Evolutionary conservation across 2,329 filamentous ascomycete species (phyloP), one percentile per base, ranked within the genome.

Genomic region (Elsinoe arachidis): DNA sequence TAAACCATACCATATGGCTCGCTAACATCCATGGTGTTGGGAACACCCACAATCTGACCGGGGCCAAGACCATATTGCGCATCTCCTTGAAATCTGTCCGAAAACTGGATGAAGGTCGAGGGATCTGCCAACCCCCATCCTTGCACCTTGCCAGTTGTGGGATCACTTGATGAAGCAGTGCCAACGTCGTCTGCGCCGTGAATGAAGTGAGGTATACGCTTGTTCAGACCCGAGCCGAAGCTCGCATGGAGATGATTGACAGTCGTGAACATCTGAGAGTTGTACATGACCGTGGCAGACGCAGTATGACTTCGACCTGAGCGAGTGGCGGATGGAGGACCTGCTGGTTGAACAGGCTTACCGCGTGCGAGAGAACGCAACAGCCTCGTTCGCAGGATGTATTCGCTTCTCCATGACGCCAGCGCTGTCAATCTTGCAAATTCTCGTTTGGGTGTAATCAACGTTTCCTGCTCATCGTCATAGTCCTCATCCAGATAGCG

Each of bases 371-470:
- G 76, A 61, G 88, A 93, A 44, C 90, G 83, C 55, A 97, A 75
- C 54, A 97, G 80, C 47, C 89, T 82, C 1, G 90, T 96, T 47
- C 93, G 82, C 58, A 96, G 74, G 49, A 97, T 86, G 67, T 97
- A 99, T 71, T 99, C 93, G 71, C 89, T 96, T 64, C 92, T 83
- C 92, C 93, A 97, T 7, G 91, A 93, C n/a, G 90, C 87, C 60
- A 91, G 74, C 2, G 84, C 79, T 9, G 88, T 95, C 56, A 99
- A 78, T 43, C 91, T 84, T 14, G 88, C 83, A 67, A 97, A 99
- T 62, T 83, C 81, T 44, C 90, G 87, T 64, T 82, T 81, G 67
- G 93, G 87, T 1, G 87, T 86, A 26, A 82, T 81, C 44, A 90
- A 75, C 38, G 61, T 61, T 17, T 73, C 69, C 70, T 71, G 65